These are phyloP conservation scores for Dothideomycetes sp. DNA, from an alignment of 2,329 filamentous ascomycete species.

Conservation along the genomic window DNA sequence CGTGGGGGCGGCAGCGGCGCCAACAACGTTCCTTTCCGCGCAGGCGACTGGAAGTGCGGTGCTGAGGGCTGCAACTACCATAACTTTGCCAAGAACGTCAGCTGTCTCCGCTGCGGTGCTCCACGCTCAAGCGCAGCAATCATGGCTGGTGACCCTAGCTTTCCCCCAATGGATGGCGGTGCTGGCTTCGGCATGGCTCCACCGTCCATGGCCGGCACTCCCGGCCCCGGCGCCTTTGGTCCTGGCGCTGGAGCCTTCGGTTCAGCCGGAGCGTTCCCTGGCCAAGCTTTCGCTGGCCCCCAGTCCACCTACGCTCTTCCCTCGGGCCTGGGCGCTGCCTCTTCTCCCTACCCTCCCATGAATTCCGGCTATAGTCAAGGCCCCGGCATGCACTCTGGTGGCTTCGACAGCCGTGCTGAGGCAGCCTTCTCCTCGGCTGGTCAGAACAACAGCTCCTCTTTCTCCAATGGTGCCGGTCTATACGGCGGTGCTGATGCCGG, in stretches of 20 bases:
- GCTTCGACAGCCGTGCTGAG: constrained; percentile 90
- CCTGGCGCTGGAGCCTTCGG: constrained; percentile 51
- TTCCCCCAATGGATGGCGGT: constrained; percentile 77
- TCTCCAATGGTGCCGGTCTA: constrained; percentile 51
- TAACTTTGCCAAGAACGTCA: constrained; percentile 99
- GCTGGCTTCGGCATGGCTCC: constrained; percentile 78
- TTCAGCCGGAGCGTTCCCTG: constrained; percentile 40
- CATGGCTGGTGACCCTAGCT: constrained; percentile 66
- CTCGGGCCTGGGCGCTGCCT: constrained; percentile 69
- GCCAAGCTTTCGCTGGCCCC: constrained; percentile 76
- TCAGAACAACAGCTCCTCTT: constrained; percentile 30
- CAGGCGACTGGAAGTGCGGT: constrained; percentile 97
- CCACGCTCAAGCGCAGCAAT: constrained; percentile 89
- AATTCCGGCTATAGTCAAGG: constrained; percentile 71
- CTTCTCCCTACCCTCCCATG: constrained; percentile 70
- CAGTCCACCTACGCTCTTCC: constrained; percentile 85
- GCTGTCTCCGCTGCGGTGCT: constrained; percentile 90
- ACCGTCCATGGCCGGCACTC: constrained; percentile 69
- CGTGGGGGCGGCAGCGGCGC: constrained; percentile 59
- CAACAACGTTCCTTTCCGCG: constrained; percentile 81
- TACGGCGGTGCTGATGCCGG: constrained; percentile 39
- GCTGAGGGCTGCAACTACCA: constrained; percentile 96
- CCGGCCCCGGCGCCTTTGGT: constrained; percentile 61
- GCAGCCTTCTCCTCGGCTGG: constrained; percentile 80
- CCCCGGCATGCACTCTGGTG: constrained; percentile 68